Base-by-base conservation (phyloP, 2,329 filamentous ascomycete species). In the Curvularia sp. region DNA sequence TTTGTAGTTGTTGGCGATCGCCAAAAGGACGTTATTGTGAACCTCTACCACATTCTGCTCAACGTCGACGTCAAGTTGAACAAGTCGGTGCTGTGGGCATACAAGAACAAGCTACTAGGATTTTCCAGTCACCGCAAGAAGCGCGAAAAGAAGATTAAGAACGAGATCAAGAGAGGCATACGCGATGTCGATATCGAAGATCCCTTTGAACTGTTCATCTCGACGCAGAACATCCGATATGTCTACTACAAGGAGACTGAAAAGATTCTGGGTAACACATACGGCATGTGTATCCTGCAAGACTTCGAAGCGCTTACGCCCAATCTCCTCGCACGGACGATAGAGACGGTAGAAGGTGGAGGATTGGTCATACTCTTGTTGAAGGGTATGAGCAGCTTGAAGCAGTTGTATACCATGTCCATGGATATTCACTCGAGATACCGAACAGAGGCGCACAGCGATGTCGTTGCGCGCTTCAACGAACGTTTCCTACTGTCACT, bases 181-280 rank as follows among this genome's bases (percentile, higher is more conserved):
- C 87, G 96, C 73, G 95, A 99, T 78, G 87, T 91, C 62, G 97
- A 99, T 78, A 86, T 88, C 53, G 92, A 96, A 75, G 95, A 99
- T 75, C 91, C 95, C 0, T 99, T 99, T 81, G 95, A 99, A 80
- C 86, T 98, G 53, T 99, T 98, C 80, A 90, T 98, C 70, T 95
- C 93, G 57, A 88, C 97, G 56, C 91, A 98, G 81, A 93, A 97
- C 78, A 97, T 99, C 76, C 91, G 95, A 78, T 99, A 99, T 85
- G 92, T 95, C 57, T 99, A 97, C 84, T 99, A 99, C 83, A 99
- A 99, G 80, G 95, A 99, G 81, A 98, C 95, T 27, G 95, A 99
- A 73, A 98, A 97, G 83, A 97, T 99, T 74, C 80, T 98, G 55
- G 95, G 95, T 76, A 96, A 98, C 78, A 99, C 95, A 42, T 99